Evolutionary conservation across 1,139 yeast species (phyloP).

Genomic region (Hansenula lynferdii): DNA sequence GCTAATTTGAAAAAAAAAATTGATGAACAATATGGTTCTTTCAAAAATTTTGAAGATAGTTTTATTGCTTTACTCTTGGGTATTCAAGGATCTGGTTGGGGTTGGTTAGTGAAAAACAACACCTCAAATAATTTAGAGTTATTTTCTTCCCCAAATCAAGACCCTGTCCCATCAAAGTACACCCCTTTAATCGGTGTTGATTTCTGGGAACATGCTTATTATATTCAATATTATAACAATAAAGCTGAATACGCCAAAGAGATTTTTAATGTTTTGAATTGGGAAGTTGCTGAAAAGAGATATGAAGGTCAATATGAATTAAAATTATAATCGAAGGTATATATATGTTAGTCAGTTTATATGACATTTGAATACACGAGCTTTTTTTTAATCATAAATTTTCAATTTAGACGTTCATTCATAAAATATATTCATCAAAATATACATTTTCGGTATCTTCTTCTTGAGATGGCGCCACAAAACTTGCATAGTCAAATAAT

Average conservation of each 20-base stretch:
- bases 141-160: slow-evolving; percentile 83
- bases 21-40: slow-evolving; percentile 61
- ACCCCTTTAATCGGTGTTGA: slow-evolving; percentile 86
- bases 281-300: slow-evolving; percentile 79
- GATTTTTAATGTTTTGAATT: slow-evolving; percentile 91
- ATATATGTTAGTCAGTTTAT: no score
- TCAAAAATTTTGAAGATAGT: slow-evolving; percentile 59
- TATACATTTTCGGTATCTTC: slow-evolving; percentile 30
- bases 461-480: slow-evolving; percentile 25
- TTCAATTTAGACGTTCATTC: not conserved
- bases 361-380: not conserved
- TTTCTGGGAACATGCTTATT: slow-evolving; percentile 98
- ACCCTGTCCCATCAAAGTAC: slow-evolving; percentile 60
- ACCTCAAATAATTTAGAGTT: slow-evolving; percentile 71
- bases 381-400: not conserved
- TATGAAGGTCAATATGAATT: slow-evolving; percentile 24
- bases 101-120: slow-evolving; percentile 81
- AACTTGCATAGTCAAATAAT: slow-evolving; percentile 29
- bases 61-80: slow-evolving; percentile 81
- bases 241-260: slow-evolving; percentile 92
- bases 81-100: slow-evolving; percentile 98
- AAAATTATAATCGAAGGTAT: slow-evolving; percentile 2
- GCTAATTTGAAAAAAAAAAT: slow-evolving; percentile 71
- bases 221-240: slow-evolving; percentile 89
- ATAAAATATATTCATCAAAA: slow-evolving; percentile 34